Evolutionary conservation across 164 flowering plant genomes (phyloP).

Genomic region (Stephania cephalantha): DNA sequence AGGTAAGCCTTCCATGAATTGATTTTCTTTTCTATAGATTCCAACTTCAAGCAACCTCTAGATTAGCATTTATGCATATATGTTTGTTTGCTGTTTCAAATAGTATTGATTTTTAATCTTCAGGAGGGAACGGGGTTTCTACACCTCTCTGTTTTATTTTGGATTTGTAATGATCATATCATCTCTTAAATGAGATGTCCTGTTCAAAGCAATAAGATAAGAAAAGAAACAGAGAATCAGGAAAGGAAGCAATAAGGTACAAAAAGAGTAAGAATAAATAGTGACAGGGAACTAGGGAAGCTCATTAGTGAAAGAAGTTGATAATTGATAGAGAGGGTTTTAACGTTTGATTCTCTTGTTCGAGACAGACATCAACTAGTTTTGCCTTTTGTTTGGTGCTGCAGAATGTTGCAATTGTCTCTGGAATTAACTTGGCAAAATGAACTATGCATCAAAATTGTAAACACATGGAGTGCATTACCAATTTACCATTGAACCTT

Average conservation of each 20-base stretch:
- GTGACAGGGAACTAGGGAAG: neutral
- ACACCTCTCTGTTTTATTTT: neutral
- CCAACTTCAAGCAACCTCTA: neutral
- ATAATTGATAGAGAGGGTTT: neutral
- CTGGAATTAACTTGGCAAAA: neutral
- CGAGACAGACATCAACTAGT: neutral
- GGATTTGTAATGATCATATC: neutral
- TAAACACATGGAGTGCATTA: neutral
- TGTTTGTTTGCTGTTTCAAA: neutral
- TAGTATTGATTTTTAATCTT: neutral
- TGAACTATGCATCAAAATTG: neutral
- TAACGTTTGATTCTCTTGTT: neutral
- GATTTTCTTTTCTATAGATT: neutral
- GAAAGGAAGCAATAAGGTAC: neutral
- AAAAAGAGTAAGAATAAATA: neutral
- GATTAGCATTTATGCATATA: neutral
- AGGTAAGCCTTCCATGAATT: constrained; percentile 40
- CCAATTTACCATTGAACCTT: neutral
- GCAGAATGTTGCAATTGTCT: neutral
- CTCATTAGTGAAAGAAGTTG: neutral
- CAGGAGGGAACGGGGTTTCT: neutral
- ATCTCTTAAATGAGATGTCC: neutral
- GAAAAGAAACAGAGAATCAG: neutral
- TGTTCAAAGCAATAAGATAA: neutral
- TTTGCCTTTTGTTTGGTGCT: neutral